phyloP scores from a whole-genome alignment of 768 basidiomycete species.

The Boletus fagicola region DNA sequence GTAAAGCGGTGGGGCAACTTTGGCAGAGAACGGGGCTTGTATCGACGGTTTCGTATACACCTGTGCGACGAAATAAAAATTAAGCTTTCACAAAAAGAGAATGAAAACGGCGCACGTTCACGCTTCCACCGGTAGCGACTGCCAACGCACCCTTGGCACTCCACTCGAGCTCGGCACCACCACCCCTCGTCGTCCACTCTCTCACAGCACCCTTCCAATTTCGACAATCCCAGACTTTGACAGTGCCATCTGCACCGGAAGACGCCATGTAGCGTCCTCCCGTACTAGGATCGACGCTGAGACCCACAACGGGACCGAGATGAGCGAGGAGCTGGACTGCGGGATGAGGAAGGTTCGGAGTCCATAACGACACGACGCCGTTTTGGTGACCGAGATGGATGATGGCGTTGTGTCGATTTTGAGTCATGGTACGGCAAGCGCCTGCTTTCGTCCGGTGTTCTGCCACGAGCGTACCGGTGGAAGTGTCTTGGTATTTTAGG shows the following conservation, averaged over 20 bases:
- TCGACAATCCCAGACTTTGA: constrained; percentile 96
- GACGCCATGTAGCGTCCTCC: constrained; percentile 92
- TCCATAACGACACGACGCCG: constrained; percentile 95
- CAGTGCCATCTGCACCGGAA: constrained; percentile 78
- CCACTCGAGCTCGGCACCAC: constrained; percentile 73
- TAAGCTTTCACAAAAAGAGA: neutral
- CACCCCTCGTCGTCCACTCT: constrained; percentile 72
- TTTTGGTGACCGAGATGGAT: constrained; percentile 94
- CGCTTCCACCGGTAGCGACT: constrained; percentile 77
- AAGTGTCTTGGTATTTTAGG: constrained; percentile 95
- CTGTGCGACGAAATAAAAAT: constrained; percentile 36
- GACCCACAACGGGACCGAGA: constrained; percentile 76
- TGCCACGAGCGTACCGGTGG: constrained; percentile 82
- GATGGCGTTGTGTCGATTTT: constrained; percentile 92
- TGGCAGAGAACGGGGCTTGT: constrained; percentile 49
- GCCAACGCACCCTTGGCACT: constrained; percentile 82
- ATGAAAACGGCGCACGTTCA: constrained; percentile 56
- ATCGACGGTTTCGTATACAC: constrained; percentile 72
- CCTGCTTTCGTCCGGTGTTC: constrained; percentile 92
- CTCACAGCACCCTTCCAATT: constrained; percentile 91
- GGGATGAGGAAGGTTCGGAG: constrained; percentile 88
- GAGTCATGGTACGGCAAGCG: constrained; percentile 78
- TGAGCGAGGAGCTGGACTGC: constrained; percentile 92
- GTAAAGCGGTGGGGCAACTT: constrained; percentile 74
- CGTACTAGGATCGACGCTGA: constrained; percentile 80